Base-by-base conservation (phyloP, 495 filamentous ascomycete genomes). In the Pyronema domesticum region DNA sequence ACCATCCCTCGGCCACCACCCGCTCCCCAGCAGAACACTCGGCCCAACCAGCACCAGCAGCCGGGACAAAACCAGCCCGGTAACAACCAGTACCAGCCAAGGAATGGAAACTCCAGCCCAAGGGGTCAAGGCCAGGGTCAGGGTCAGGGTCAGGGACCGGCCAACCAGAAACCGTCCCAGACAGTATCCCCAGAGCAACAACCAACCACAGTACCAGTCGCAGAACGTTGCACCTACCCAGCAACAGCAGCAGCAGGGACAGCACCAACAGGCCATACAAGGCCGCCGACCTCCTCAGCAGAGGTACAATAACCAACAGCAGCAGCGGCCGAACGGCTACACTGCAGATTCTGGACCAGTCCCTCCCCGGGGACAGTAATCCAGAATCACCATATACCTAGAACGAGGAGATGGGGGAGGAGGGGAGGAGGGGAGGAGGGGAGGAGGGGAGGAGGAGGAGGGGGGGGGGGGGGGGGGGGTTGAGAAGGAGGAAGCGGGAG, bases 1-100 rank as follows among this genome's bases (percentile, higher is more conserved):
- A 87, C 73, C 40, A 95, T 99, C 57, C 91, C 91, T 6, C 78
- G 87, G 18, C 91, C 91, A 5, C 63, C 63, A 43, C 53, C 9
- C 74, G 76, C 55, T 68, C 78, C 58, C 1, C 62, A 64, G 40
- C 63, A 58, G 42, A 68, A 44, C 52, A 54, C 18, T 49, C 63
- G 14, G 11, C 45, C 55, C 36, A 60, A 14, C 52, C 57, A 23
- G 51, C 54, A 36, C 48, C 60, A 37, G 43, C 68, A 69, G 49
- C 56, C 61, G 13, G 47, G 19, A 13, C 11, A 17, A 18, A 68
- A 65, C 36, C 66, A 65, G 11, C 57, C 54, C 18, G 47, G 52
- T 53, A 57, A 44, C 57, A 47, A 65, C 52, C 55, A 65, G 51
- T 54, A 42, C 37, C 19, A 50, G 47, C 13, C 7, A 65, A 70